Evolutionary conservation across 495 filamentous ascomycete species (phyloP), one percentile per base, ranked within the genome.

Genomic region (Aspergillus ostianus): DNA sequence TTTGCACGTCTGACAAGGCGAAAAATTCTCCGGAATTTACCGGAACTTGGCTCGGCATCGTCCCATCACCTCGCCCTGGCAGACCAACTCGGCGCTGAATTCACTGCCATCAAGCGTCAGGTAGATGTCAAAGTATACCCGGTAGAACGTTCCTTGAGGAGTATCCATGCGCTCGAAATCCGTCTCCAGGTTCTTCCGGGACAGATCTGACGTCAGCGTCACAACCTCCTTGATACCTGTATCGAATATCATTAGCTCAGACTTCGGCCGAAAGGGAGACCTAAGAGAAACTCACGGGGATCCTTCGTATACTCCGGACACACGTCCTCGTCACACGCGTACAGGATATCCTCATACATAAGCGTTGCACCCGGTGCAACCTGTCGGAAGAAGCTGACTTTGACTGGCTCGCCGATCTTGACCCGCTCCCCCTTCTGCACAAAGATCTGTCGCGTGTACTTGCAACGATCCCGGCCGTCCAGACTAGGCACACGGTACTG

Each of bases 101-200:
- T 98, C 94, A 60, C 88, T 93, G 46, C 94, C 94, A 68, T 98
- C 94, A 18, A 98, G 87, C 9, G 94, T 97, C 53, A 98, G 90
- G 73, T 97, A 96, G 58, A 89, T 89, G 67, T 89, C 86, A 63
- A 88, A 88, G 74, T 88, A 89, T 47, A 85, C 82, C 13, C 94
- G 89, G 82, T 98, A 98, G 77, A 98, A 98, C 13, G 93, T 96
- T 57, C 94, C 94, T 71, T 98, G 94, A 2, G 94, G 94, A 4
- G 94, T 98, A 73, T 98, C 94, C 94, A 98, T 98, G 66, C 95
- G 86, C 77, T 98, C 94, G 60, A 98, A 98, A 70, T 98, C 94
- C 72, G 96, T 98, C 73, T 98, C 94, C 1, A 98, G 86, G 71
- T 97, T 98, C 82, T 98, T 98, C 61, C 94, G 88, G 17, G 92